Base-by-base conservation (phyloP, 768 basidiomycete species). In the Suillus decipiens region DNA sequence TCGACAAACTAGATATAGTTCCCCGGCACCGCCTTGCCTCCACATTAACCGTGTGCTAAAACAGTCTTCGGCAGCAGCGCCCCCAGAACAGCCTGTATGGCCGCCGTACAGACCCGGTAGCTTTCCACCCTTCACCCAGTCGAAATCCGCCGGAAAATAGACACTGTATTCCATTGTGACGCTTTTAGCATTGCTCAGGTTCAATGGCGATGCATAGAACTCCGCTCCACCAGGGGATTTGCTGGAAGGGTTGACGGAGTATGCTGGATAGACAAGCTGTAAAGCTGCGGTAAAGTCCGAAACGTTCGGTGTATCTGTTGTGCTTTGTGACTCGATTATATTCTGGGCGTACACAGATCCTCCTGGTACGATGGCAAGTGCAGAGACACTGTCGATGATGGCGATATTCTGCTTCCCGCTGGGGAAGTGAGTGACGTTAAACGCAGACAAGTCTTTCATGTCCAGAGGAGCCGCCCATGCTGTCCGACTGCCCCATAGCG, bases 31-130 rank as follows among this genome's bases (percentile, higher is more conserved):
- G 0, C 75, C 76, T 14, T 73, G 69, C 43, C 90, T 80, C 89
- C 90, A 95, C 94, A 96, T 95, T 67, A 95, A 62, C 33, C 94
- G 77, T 7, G 93, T 94, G 70, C 90, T 92, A 71, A 92, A 96
- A 69, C 94, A 96, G 50, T 82, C 79, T 41, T 78, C 66, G 8
- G 92, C 93, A n/a, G 81, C 80, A 67, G 86, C 78, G 1, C 92
- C 92, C 6, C 92, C 92, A 22, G 90, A 91, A 71, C 91, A 93
- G 8, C 76, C 82, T 4, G 71, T 77, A 66, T 83, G 86, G 0
- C 90, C 90, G 0, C 89, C 89, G 68, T 87, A 93, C 5, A 95
- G 65, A 0, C 94, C 95, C 0, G 94, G 92, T 6, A 96, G 72
- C 75, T 97, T 96, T 8, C 95, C 95, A 5, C 84, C 94, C 60